phyloP scores from a whole-genome alignment of 2,329 filamentous ascomycete genomes.

The Penicillium sp. region DNA sequence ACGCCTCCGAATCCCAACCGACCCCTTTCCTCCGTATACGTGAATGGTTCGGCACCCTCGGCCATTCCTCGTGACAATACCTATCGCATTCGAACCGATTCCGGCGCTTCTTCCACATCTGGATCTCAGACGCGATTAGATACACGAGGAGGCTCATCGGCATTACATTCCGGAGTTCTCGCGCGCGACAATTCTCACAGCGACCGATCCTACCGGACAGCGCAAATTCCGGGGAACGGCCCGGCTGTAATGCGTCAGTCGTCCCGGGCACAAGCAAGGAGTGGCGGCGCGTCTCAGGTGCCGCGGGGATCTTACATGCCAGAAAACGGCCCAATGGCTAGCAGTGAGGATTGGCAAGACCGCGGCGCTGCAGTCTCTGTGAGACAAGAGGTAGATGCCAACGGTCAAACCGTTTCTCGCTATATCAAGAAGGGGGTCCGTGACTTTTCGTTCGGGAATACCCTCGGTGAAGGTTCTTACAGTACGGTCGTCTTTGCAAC shows the following conservation, averaged over 20 bases:
- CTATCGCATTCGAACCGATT: constrained; percentile 59
- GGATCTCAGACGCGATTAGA: constrained; percentile 59
- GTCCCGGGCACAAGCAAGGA: constrained; percentile 67
- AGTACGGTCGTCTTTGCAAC: constrained; percentile 92
- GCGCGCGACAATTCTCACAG: constrained; percentile 68
- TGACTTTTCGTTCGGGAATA: constrained; percentile 89
- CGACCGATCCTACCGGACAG: constrained; percentile 66
- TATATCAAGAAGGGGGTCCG: constrained; percentile 95
- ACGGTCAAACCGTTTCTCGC: constrained; percentile 75
- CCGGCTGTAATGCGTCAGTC: constrained; percentile 72
- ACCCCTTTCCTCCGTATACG: constrained; percentile 51
- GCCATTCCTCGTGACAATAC: constrained; percentile 44
- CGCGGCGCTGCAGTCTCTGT: constrained; percentile 84
- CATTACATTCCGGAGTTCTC: constrained; percentile 61
- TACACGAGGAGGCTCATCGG: constrained; percentile 59
- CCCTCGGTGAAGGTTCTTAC: constrained; percentile 94
- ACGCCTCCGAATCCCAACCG: constrained; percentile 41
- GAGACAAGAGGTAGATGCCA: constrained; percentile 78
- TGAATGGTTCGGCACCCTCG: constrained; percentile 44
- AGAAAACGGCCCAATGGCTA: constrained; percentile 60
- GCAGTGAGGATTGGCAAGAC: constrained; percentile 94
- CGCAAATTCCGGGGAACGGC: constrained; percentile 58
- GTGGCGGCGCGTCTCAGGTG: constrained; percentile 34
- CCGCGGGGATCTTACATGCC: constrained; percentile 50
- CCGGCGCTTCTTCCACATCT: constrained; percentile 58